Evolutionary conservation across 1,139 yeast species (phyloP).

Genomic region (Candida sanyaensis): DNA sequence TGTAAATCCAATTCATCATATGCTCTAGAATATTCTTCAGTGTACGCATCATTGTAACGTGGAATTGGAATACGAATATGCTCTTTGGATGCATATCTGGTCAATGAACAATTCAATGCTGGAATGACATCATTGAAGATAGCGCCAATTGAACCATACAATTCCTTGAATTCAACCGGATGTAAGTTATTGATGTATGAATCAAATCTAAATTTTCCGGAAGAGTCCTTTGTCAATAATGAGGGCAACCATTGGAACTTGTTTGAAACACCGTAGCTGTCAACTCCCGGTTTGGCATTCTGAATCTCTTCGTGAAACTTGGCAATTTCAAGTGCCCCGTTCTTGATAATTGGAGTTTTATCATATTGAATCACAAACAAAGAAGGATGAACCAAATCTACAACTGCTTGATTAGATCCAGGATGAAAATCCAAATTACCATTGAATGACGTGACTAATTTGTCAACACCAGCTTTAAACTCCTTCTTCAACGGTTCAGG

Average conservation of each 20-base stretch:
- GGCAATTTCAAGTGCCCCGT: slow-evolving; percentile 11
- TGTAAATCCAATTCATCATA: slow-evolving; percentile 10
- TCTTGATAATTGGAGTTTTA: slow-evolving; percentile 24
- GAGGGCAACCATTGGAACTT: slow-evolving; percentile 38
- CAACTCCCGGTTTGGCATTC: slow-evolving; percentile 20
- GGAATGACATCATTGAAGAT: slow-evolving; percentile 32
- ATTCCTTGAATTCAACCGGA: slow-evolving; percentile 23
- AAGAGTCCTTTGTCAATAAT: slow-evolving; percentile 15
- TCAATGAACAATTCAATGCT: slow-evolving; percentile 30
- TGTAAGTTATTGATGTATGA: slow-evolving; percentile 46
- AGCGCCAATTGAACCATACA: slow-evolving; percentile 30
- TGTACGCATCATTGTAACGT: slow-evolving; percentile 17
- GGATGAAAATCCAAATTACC: slow-evolving; percentile 39
- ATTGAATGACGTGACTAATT: slow-evolving; percentile 17
- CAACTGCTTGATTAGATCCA: slow-evolving; percentile 32
- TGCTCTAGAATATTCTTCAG: slow-evolving; percentile 16
- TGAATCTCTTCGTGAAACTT: slow-evolving; percentile 15
- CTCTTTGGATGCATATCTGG: slow-evolving; percentile 23
- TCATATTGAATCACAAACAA: slow-evolving; percentile 40
- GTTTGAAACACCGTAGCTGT: slow-evolving; percentile 21
- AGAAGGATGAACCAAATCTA: slow-evolving; percentile 48
- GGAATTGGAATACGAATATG: slow-evolving; percentile 20
- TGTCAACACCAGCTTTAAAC: slow-evolving; percentile 14
- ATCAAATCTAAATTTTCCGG: slow-evolving; percentile 18
- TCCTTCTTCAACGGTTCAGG: slow-evolving; percentile 10